phyloP scores from a whole-genome alignment of 2,329 filamentous ascomycete genomes.

The Penicillium sp. region DNA sequence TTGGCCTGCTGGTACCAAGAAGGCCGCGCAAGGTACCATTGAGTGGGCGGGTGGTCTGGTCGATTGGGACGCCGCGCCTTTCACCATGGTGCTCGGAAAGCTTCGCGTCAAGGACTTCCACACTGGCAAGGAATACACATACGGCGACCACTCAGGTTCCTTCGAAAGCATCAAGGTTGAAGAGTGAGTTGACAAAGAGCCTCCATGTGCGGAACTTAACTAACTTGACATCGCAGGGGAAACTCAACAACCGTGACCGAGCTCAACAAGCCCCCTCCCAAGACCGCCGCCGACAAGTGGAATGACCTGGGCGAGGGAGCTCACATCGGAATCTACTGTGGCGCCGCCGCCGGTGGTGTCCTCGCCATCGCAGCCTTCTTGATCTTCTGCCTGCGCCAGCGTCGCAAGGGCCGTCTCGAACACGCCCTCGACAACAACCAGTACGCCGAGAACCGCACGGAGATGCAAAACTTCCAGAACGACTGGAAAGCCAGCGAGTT shows the following conservation, averaged over 20 bases:
- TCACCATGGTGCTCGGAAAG: constrained; percentile 71
- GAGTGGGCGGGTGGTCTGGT: constrained; percentile 71
- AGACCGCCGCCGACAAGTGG: constrained; percentile 45
- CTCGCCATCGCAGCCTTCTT: constrained; percentile 38
- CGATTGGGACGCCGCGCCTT: constrained; percentile 66
- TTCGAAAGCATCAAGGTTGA: constrained; percentile 66
- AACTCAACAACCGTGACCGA: constrained; percentile 54
- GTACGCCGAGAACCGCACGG: constrained; percentile 43
- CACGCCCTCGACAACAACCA: constrained; percentile 49
- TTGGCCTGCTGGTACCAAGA: constrained; percentile 63
- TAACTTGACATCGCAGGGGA: constrained; percentile 56
- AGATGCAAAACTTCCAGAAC: constrained; percentile 40
- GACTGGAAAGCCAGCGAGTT: constrained; percentile 30
- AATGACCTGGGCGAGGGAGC: constrained; percentile 46
- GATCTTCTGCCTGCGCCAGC: constrained; percentile 53
- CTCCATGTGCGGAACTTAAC: neutral
- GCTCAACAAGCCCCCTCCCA: constrained; percentile 36
- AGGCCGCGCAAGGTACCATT: constrained; percentile 50
- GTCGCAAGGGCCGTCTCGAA: constrained; percentile 53
- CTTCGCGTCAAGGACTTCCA: constrained; percentile 60
- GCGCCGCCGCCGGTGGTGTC: constrained; percentile 36
- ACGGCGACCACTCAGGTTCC: constrained; percentile 60
- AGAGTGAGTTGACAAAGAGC: constrained; percentile 32
- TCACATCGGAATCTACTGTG: constrained; percentile 51
- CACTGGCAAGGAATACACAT: constrained; percentile 66